Percentiles rank a stretch among this genome's conserved stretches.
These are phyloP conservation scores for Boletus semigastroideus DNA, from an alignment of 1,284 basidiomycete species.

Conservation along the genomic window DNA sequence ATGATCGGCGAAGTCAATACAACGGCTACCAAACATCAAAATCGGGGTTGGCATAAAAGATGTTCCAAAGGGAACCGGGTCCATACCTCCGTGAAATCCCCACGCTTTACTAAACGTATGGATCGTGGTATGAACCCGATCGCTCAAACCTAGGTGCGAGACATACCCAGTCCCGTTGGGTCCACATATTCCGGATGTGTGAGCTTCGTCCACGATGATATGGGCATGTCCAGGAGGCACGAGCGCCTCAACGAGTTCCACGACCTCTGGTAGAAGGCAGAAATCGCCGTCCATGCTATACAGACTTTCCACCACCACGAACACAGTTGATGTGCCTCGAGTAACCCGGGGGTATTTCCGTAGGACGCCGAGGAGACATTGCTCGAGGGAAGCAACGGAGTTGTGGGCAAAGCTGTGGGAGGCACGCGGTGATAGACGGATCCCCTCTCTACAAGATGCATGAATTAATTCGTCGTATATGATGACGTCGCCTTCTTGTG, in stretches of 20 bases:
- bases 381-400: slow-evolving; percentile 29
- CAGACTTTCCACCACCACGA: slow-evolving; percentile 55
- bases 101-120: slow-evolving; percentile 56
- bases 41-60: background rate
- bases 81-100: slow-evolving; percentile 74
- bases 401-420: slow-evolving; percentile 49
- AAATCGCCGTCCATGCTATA: slow-evolving; percentile 71
- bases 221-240: slow-evolving; percentile 36
- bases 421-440: slow-evolving; percentile 40
- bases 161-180: slow-evolving; percentile 46
- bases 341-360: slow-evolving; percentile 19
- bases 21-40: slow-evolving; percentile 39
- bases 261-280: slow-evolving; percentile 46
- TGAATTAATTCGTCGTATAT: slow-evolving; percentile 62
- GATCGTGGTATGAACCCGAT: slow-evolving; percentile 43
- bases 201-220: slow-evolving; percentile 55
- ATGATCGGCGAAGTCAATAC: slow-evolving; percentile 48
- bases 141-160: slow-evolving; percentile 34
- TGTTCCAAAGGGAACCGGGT: slow-evolving; percentile 21
- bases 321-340: slow-evolving; percentile 36
- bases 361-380: slow-evolving; percentile 30
- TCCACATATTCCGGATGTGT: slow-evolving; percentile 47
- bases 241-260: slow-evolving; percentile 34
- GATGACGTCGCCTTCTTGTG: slow-evolving; percentile 51
- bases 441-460: slow-evolving; percentile 58